Percentiles rank a stretch among this genome's conserved stretches.
phyloP scores from a whole-genome alignment of 768 basidiomycete genomes.

The Lactifluus volemus region DNA sequence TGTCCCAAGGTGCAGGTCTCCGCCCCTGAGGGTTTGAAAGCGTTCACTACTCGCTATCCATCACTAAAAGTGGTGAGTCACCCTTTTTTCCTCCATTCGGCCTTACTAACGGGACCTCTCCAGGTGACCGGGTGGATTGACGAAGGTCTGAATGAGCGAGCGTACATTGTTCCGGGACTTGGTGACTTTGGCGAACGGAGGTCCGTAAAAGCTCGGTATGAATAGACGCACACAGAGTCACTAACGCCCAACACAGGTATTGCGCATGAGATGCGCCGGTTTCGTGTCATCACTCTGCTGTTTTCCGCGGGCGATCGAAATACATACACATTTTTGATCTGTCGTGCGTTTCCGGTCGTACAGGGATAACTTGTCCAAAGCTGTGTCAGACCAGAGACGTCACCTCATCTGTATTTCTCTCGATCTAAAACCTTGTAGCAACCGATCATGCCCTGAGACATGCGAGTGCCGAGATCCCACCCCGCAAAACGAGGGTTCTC shows the following conservation, averaged over 20 bases:
- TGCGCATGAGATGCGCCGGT: conserved; percentile 6
- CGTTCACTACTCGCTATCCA: conserved; percentile 71
- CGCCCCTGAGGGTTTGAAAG: conserved; percentile 80
- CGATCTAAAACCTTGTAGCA: not conserved
- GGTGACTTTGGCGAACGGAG: conserved; percentile 96
- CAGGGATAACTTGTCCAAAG: not conserved
- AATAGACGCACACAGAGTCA: no score
- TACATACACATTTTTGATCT: not conserved
- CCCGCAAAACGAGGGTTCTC: no score
- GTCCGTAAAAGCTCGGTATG: conserved; percentile 29
- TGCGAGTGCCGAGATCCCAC: no score
- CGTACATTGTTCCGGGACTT: conserved; percentile 88
- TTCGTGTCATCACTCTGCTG: not conserved
- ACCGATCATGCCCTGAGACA: no score
- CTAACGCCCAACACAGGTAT: conserved; percentile 10
- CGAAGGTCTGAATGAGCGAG: conserved; percentile 81
- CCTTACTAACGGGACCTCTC: not conserved
- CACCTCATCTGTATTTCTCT: not conserved
- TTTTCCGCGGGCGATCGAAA: not conserved
- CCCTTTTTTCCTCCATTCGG: not conserved
- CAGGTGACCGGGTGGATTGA: conserved; percentile 97
- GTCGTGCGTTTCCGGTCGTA: not conserved
- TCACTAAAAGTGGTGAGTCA: conserved; percentile 60
- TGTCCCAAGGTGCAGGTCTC: conserved; percentile 50
- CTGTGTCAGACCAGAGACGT: not conserved